These are phyloP conservation scores for Emericellopsis atlantica DNA, from an alignment of 2,329 filamentous ascomycete species.

Conservation along the genomic window DNA sequence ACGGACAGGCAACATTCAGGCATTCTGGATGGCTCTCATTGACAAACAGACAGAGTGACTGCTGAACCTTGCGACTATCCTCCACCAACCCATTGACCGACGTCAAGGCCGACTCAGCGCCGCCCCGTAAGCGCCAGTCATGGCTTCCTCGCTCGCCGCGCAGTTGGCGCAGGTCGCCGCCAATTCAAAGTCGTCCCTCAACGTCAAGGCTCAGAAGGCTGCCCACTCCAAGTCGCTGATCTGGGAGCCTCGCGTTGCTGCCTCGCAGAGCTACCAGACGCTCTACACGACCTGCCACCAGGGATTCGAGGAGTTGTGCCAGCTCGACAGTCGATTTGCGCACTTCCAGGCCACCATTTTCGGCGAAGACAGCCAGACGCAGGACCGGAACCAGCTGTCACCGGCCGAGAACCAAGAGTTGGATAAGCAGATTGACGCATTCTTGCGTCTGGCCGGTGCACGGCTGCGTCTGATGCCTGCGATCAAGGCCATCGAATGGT, in stretches of 20 bases:
- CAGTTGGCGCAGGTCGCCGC: slow-evolving; percentile 89
- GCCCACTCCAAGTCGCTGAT: slow-evolving; percentile 91
- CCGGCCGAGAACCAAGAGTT: slow-evolving; percentile 70
- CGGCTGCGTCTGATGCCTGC: slow-evolving; percentile 74
- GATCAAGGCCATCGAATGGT: slow-evolving; percentile 88
- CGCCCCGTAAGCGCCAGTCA: slow-evolving; percentile 19
- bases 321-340: slow-evolving; percentile 67
- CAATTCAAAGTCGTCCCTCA: slow-evolving; percentile 79
- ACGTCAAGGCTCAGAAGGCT: slow-evolving; percentile 84
- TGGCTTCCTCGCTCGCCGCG: slow-evolving; percentile 79
- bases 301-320: slow-evolving; percentile 84
- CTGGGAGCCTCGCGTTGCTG: slow-evolving; percentile 76
- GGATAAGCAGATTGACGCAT: slow-evolving; percentile 65
- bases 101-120: no score
- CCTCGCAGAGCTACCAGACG: slow-evolving; percentile 79
- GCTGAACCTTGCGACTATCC: no score
- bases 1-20: no score
- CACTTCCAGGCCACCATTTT: slow-evolving; percentile 71
- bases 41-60: no score
- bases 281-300: slow-evolving; percentile 79
- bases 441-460: slow-evolving; percentile 67
- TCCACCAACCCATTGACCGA: background rate
- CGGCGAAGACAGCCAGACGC: slow-evolving; percentile 81
- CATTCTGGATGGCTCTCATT: no score
- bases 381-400: slow-evolving; percentile 80